Evolutionary conservation across 2,329 filamentous ascomycete species (phyloP).

Genomic region (Amphichorda felina): DNA sequence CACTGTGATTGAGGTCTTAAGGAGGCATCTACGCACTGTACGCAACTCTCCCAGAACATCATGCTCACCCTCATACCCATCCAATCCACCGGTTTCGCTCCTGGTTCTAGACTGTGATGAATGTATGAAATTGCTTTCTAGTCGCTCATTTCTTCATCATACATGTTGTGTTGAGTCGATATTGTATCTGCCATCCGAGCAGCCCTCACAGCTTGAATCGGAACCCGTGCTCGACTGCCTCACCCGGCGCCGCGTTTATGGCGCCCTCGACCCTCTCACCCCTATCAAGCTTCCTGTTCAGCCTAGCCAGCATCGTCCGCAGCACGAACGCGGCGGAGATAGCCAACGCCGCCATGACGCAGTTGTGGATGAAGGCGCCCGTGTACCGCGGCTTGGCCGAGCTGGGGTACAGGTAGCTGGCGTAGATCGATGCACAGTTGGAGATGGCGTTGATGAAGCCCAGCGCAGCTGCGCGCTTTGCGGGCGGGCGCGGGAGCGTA

Average conservation of each 20-base stretch:
- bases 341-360: conserved; percentile 49
- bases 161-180: no score
- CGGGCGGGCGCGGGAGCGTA: conserved; percentile 58
- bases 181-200: no score
- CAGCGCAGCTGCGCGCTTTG: conserved; percentile 55
- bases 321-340: conserved; percentile 52
- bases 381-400: conserved; percentile 28
- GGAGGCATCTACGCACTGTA: no score
- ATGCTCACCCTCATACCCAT: no score
- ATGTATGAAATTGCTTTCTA: no score
- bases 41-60: no score
- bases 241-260: conserved; percentile 43
- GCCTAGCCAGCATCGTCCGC: conserved; percentile 46
- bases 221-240: conserved; percentile 49
- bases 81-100: no score
- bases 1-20: no score
- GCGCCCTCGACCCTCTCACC: conserved; percentile 45
- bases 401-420: conserved; percentile 54
- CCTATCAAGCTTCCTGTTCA: conserved; percentile 42
- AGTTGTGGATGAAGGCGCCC: conserved; percentile 57
- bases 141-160: no score
- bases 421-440: conserved; percentile 50
- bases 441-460: conserved; percentile 56
- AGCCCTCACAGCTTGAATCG: conserved; percentile 51
- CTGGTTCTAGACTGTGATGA: no score